These are phyloP conservation scores for Cardiosporidium cionae DNA, from an alignment of 169 alveolate genomes.

Conservation along the genomic window DNA sequence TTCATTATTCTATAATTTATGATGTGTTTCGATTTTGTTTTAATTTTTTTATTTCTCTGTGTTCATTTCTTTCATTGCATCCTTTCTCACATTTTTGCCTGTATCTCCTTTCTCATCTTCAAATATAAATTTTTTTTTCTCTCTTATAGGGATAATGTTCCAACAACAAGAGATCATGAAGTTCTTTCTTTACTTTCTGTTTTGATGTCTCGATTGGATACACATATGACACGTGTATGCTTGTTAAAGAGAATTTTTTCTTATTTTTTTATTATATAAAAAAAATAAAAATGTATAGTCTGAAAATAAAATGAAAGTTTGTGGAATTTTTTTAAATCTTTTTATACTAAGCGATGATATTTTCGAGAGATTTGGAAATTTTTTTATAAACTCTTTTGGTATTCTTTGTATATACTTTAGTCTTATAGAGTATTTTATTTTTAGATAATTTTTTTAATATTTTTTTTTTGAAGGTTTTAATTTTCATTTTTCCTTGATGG, in stretches of 20 bases:
- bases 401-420: too few relatives aligned
- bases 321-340: too few relatives aligned
- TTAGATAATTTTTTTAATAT: too few relatives aligned
- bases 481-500: too few relatives aligned
- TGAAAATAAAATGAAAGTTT: too few relatives aligned
- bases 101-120: not conserved
- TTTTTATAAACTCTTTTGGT: too few relatives aligned
- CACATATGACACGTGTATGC: conserved; percentile 23
- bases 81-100: not conserved
- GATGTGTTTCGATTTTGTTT: not conserved
- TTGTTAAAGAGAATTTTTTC: not conserved
- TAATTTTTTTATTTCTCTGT: not conserved
- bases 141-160: conserved; percentile 17
- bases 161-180: conserved; percentile 29
- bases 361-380: too few relatives aligned
- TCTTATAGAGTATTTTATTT: too few relatives aligned
- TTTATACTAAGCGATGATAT: too few relatives aligned
- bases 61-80: not conserved
- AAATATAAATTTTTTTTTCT: not conserved
- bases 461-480: too few relatives aligned
- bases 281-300: too few relatives aligned
- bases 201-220: conserved; percentile 14
- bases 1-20: too few relatives aligned
- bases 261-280: not conserved
- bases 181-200: conserved; percentile 27